These are phyloP conservation scores for Lophiostoma macrostomum DNA, from an alignment of 495 filamentous ascomycete genomes.

Conservation along the genomic window DNA sequence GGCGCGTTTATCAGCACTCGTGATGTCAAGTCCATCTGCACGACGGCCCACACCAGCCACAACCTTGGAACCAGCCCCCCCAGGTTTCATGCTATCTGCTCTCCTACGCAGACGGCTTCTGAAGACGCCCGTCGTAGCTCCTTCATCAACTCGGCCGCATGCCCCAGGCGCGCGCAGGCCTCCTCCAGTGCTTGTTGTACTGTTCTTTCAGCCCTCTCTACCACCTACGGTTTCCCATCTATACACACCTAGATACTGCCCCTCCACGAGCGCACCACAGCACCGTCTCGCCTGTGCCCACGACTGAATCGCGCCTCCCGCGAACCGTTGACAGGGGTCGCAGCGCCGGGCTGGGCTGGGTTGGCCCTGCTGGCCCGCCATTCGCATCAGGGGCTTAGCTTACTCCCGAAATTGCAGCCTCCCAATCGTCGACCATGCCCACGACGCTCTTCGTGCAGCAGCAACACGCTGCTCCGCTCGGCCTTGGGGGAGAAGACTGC, in stretches of 20 bases:
- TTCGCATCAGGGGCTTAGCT: slow-evolving; percentile 30
- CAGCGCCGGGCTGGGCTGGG: slow-evolving; percentile 1
- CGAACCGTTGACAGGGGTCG: slow-evolving; percentile 16
- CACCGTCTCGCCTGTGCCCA: not conserved
- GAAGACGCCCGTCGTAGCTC: slow-evolving; percentile 11
- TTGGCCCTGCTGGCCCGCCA: slow-evolving; percentile 11
- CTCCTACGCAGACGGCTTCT: slow-evolving; percentile 21
- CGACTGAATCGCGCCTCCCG: slow-evolving; percentile 16
- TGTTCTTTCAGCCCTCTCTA: too few species aligned
- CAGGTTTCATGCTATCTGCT: slow-evolving; percentile 30
- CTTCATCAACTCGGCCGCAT: slow-evolving; percentile 17
- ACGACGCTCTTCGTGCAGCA: slow-evolving; percentile 22
- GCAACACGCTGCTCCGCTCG: slow-evolving; percentile 14
- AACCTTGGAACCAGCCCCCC: slow-evolving; percentile 26
- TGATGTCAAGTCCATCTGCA: slow-evolving; percentile 16
- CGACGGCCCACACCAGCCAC: too few species aligned
- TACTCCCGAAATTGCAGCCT: slow-evolving; percentile 23
- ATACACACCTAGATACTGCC: not conserved
- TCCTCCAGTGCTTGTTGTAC: too few species aligned
- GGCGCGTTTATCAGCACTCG: not conserved
- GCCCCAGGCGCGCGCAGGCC: not conserved
- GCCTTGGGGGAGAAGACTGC: slow-evolving; percentile 1
- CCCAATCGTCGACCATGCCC: slow-evolving; percentile 21
- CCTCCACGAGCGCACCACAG: not conserved
- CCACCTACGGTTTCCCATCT: too few species aligned